Conservation (phyloP, 208 protist species). For the Leishmania tropica region DNA sequence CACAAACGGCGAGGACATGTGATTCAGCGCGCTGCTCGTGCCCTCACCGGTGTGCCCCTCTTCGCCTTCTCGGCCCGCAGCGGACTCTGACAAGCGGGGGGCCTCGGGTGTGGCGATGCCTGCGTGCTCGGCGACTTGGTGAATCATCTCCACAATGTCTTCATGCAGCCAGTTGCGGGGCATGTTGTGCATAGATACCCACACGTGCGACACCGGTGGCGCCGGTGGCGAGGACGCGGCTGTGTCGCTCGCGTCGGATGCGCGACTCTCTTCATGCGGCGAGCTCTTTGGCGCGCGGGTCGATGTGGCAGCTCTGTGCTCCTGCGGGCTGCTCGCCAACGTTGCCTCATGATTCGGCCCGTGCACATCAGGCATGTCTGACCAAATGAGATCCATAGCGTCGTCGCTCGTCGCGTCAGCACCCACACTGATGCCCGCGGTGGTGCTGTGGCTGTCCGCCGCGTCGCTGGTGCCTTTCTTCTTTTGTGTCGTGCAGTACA, state of each 20-base stretch:
- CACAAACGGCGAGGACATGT: constrained; percentile 65
- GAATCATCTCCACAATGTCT: constrained; percentile 82
- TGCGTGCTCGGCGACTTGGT: constrained; percentile 69
- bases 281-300: background rate
- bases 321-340: background rate
- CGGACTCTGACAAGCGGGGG: background rate
- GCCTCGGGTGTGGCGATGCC: constrained; percentile 45
- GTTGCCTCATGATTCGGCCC: background rate
- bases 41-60: constrained; percentile 25
- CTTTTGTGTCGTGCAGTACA: background rate
- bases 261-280: background rate
- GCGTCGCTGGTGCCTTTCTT: background rate
- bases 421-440: background rate
- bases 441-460: background rate
- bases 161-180: constrained; percentile 85
- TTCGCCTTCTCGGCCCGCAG: background rate
- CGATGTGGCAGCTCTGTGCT: background rate
- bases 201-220: constrained; percentile 9
- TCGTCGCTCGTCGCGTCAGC: constrained; percentile 7
- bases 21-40: constrained; percentile 31
- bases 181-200: constrained; percentile 74
- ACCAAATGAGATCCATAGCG: constrained; percentile 31
- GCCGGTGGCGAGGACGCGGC: background rate
- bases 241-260: background rate
- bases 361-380: background rate